phyloP scores from a whole-genome alignment of 2,329 filamentous ascomycete genomes.

The Hypoxylon sp. region DNA sequence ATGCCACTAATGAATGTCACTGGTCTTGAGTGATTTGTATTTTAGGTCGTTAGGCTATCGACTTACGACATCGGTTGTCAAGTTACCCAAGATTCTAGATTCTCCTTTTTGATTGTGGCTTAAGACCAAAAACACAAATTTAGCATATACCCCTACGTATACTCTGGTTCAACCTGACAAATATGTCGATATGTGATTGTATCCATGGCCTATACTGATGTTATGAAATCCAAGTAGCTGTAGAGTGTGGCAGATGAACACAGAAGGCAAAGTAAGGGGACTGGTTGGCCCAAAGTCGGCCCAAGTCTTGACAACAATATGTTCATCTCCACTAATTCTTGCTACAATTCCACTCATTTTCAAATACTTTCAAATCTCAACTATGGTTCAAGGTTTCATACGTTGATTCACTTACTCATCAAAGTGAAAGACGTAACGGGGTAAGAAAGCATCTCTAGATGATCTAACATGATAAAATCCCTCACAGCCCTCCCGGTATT shows the following conservation, averaged over 20 bases:
- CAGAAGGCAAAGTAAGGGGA: no score
- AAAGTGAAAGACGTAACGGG: background rate
- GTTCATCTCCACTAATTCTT: no score
- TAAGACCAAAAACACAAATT: background rate
- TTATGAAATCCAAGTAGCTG: no score
- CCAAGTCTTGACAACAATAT: no score
- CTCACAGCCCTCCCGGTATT: background rate
- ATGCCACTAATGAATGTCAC: background rate
- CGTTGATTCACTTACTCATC: background rate
- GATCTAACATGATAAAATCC: background rate
- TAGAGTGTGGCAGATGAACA: no score
- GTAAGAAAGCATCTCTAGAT: background rate
- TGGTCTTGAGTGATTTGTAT: constrained; percentile 1
- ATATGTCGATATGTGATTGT: background rate
- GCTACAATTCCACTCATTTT: no score
- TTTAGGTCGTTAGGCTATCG: background rate
- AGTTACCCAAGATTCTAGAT: background rate
- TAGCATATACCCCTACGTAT: background rate
- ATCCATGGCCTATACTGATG: background rate
- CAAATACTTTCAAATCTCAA: no score
- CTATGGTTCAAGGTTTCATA: background rate
- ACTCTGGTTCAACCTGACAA: background rate
- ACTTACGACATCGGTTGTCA: background rate
- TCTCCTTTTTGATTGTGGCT: background rate
- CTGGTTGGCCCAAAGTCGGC: no score